Base-by-base conservation (phyloP, 1,139 yeast genomes). In the Geotrichum cucujoidarum region DNA sequence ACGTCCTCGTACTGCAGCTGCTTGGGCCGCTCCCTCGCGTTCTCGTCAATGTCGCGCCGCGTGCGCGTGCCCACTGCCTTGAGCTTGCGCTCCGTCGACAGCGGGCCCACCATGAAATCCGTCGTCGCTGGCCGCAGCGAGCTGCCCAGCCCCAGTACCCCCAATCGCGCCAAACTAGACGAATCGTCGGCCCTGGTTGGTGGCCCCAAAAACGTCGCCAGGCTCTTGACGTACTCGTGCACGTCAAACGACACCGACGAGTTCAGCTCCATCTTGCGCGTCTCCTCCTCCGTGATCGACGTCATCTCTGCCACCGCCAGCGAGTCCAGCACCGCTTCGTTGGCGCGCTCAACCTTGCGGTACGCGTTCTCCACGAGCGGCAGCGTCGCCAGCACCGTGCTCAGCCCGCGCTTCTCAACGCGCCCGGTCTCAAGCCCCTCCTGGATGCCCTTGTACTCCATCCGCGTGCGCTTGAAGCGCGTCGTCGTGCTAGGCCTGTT, bases 101-200 rank as follows among this genome's bases (percentile, higher is more conserved):
- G 68, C 0, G 95, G 90, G 0, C 95, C 95, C 48, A 81, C 69
- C 53, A 87, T 65, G 56, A 83, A 86, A 55, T 81, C 85, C 16
- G 73, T 67, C 1, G 78, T 72, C 0, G 75, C 66, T 0, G 85
- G 75, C 41, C 74, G 71, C 8, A 34, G 27, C 53, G 84, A 75
- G 17, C 73, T 61, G 46, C 70, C 65, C 55, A 74, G 70, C 54
- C 74, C 77, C 36, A 81, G 61, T 0, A 76, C 65, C 0, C 94
- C 95, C 34, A 84, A 61, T 48, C 72, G 70, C 11, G 44, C 32
- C 16, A n/a, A 43, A 8, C 42, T 43, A 3, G 47, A 43, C 8
- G 14, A 11, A 17, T 32, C 34, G n/a, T 37, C 42, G 25, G 36
- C 43, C 3, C 62, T 65, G 13, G 14, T 17, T 17, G 43, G 34